These are phyloP conservation scores for Sugiyamaella lignohabitans DNA, from an alignment of 805 yeast species.

Conservation along the genomic window DNA sequence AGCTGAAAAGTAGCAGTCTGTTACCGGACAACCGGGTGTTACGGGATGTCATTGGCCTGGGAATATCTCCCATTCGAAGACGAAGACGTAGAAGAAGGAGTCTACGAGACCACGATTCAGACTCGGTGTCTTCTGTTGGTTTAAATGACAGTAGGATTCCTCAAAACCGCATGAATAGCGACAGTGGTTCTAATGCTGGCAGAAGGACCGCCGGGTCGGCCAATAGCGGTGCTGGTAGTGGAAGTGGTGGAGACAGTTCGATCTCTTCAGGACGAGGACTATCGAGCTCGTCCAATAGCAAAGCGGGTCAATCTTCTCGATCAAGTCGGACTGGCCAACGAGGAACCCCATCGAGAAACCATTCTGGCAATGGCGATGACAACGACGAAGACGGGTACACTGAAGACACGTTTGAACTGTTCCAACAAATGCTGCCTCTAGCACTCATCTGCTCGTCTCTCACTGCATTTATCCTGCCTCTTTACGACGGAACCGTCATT, in stretches of 20 bases:
- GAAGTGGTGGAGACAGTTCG: neutral
- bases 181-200: too few species aligned
- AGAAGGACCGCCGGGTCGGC: too few species aligned
- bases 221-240: neutral
- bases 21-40: conserved; percentile 5
- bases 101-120: neutral
- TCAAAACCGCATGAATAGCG: too few species aligned
- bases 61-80: neutral
- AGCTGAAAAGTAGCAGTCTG: conserved; percentile 6
- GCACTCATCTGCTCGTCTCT: conserved; percentile 19
- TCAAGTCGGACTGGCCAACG: neutral
- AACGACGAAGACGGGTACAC: too few species aligned
- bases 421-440: conserved; percentile 11
- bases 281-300: neutral
- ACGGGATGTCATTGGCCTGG: conserved; percentile 2
- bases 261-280: neutral
- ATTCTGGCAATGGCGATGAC: too few species aligned
- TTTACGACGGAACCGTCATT: conserved; percentile 19
- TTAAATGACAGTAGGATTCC: too few species aligned
- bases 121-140: too few species aligned
- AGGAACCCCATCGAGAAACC: neutral
- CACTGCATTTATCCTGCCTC: conserved; percentile 21
- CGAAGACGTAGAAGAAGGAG: neutral
- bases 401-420: too few species aligned
- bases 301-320: neutral